phyloP scores from a whole-genome alignment of 352 stramenopile genomes.

The Phytopythium delawarense region DNA sequence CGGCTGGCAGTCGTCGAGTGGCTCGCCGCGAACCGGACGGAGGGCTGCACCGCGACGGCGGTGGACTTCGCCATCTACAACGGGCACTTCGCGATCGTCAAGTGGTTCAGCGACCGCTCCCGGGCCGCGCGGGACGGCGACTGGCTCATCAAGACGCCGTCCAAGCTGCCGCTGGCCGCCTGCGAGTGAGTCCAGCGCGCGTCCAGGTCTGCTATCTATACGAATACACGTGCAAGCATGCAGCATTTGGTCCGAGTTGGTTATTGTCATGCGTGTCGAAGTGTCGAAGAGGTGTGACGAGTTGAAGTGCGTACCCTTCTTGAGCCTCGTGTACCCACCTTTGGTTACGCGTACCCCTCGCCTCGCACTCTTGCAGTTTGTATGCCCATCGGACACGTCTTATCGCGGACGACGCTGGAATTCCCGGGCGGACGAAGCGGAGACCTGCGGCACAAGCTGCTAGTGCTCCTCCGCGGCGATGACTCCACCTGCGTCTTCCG shows the following conservation, averaged over 20 bases:
- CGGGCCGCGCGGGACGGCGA: conserved; percentile 32
- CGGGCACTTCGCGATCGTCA: conserved; percentile 54
- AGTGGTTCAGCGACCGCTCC: conserved; percentile 37
- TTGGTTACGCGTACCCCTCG: not conserved
- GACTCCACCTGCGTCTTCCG: not conserved
- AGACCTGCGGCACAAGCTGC: not conserved
- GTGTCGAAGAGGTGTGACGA: too few relatives aligned
- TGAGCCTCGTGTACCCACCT: too few relatives aligned
- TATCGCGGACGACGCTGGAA: not conserved
- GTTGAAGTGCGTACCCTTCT: too few relatives aligned
- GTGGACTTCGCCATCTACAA: conserved; percentile 70
- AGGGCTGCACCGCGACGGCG: conserved; percentile 64
- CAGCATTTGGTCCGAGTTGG: too few relatives aligned
- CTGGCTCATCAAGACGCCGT: conserved; percentile 4
- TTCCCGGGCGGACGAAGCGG: not conserved
- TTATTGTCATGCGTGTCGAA: too few relatives aligned
- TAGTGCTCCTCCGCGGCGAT: not conserved
- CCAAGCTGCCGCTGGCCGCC: not conserved
- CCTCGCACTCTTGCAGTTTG: not conserved
- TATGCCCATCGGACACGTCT: not conserved
- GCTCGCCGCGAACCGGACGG: conserved; percentile 44
- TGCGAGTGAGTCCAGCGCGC: not conserved
- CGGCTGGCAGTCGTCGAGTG: conserved; percentile 51
- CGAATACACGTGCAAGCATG: not conserved
- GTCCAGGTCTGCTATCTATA: too few relatives aligned